Conservation (phyloP, 768 basidiomycete species). For the Collybia sp. region DNA sequence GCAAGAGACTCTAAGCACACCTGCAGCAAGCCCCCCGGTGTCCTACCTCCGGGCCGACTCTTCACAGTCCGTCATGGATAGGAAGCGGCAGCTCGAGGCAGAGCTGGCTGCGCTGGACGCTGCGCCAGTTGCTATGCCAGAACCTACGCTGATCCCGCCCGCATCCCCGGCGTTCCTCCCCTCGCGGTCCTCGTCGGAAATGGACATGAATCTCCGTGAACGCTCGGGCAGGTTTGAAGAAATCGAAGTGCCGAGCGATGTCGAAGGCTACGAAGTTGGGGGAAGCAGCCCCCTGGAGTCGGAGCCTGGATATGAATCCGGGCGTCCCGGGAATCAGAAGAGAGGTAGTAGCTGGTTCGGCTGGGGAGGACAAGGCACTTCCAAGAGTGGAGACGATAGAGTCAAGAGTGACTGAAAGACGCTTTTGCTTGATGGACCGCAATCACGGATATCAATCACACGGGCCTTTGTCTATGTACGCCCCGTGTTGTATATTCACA, state of each 20-base stretch:
- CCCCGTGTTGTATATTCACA: too few relatives aligned
- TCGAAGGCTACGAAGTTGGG: constrained; percentile 53
- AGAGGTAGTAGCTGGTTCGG: constrained; percentile 46
- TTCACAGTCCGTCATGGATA: constrained; percentile 34
- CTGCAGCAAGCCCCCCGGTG: constrained; percentile 7
- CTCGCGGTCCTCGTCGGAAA: constrained; percentile 35
- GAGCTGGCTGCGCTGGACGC: constrained; percentile 49
- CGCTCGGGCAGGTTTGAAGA: constrained; percentile 59
- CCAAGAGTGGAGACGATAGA: constrained; percentile 39
- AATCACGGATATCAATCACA: too few relatives aligned
- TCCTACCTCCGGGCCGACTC: constrained; percentile 15
- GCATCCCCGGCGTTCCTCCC: constrained; percentile 25
- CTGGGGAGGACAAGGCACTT: constrained; percentile 30
- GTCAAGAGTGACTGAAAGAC: constrained; percentile 44
- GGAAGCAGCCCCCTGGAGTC: constrained; percentile 22
- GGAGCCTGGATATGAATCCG: constrained; percentile 9
- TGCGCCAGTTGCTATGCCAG: constrained; percentile 14
- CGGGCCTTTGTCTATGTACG: too few relatives aligned
- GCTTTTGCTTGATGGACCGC: not conserved
- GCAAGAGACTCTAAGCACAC: constrained; percentile 15
- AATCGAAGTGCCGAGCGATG: constrained; percentile 66
- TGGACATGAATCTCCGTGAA: constrained; percentile 35
- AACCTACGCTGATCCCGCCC: constrained; percentile 27
- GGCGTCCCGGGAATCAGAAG: constrained; percentile 19
- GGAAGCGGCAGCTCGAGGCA: constrained; percentile 48